Evolutionary conservation across 352 stramenopile species (phyloP).

Genomic region (Sclerospora graminicola): DNA sequence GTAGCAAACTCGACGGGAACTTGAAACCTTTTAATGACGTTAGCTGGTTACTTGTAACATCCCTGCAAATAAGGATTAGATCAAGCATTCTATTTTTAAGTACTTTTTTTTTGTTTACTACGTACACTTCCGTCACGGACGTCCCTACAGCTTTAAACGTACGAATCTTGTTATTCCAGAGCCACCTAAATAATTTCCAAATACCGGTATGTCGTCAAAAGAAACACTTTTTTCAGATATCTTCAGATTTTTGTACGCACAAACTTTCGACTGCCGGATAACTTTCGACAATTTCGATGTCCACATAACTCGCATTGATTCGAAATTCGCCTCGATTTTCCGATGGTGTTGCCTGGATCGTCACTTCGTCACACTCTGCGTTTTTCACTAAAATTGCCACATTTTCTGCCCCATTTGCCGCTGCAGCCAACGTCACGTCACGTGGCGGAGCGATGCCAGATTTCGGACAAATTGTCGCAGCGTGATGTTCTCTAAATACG

Average conservation of each 20-base stretch:
- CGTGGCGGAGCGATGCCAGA: slow-evolving; percentile 14
- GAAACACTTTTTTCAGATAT: neutral
- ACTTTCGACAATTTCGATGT: slow-evolving; percentile 19
- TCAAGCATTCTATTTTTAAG: neutral
- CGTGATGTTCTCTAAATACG: neutral
- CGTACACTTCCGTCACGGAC: slow-evolving; percentile 34
- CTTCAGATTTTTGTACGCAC: slow-evolving; percentile 8
- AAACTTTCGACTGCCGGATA: slow-evolving; percentile 19
- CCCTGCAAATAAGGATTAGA: neutral
- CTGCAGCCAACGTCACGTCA: slow-evolving; percentile 13
- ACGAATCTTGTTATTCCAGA: slow-evolving; percentile 39
- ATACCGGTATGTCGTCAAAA: no score
- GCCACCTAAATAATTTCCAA: slow-evolving; percentile 16
- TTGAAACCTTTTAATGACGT: slow-evolving; percentile 17
- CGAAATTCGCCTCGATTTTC: slow-evolving; percentile 16
- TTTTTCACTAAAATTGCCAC: slow-evolving; percentile 19
- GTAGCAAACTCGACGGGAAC: slow-evolving; percentile 15
- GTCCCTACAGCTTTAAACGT: slow-evolving; percentile 20
- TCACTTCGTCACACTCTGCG: slow-evolving; percentile 16
- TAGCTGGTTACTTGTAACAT: slow-evolving; percentile 22
- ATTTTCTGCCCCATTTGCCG: slow-evolving; percentile 11
- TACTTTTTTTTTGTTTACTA: neutral
- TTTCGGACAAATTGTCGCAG: slow-evolving; percentile 13
- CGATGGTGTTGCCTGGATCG: slow-evolving; percentile 9
- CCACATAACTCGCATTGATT: slow-evolving; percentile 22